These are phyloP conservation scores for Verticillium longisporum DNA, from an alignment of 2,329 filamentous ascomycete species.

Conservation along the genomic window DNA sequence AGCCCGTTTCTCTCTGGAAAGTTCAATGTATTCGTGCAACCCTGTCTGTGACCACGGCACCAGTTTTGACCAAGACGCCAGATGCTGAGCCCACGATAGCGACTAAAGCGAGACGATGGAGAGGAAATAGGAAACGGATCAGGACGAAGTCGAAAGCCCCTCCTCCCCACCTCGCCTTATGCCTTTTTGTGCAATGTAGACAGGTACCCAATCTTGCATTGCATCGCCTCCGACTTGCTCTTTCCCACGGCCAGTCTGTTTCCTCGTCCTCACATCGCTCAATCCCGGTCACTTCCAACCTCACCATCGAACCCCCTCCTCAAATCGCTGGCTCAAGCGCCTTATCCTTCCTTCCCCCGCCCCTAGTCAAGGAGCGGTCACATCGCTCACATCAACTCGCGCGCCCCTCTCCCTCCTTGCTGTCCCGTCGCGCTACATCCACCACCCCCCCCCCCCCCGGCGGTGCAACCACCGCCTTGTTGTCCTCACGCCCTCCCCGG, in stretches of 20 bases:
- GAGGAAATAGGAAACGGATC: not conserved
- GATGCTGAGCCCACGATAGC: too few species aligned
- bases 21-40: too few species aligned
- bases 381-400: not conserved
- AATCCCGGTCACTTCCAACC: not conserved
- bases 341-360: not conserved
- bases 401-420: not conserved
- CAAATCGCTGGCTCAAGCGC: not conserved
- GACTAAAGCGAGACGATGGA: not conserved
- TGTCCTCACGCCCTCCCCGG: not conserved
- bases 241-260: not conserved
- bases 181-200: not conserved
- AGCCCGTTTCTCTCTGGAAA: too few species aligned
- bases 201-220: not conserved
- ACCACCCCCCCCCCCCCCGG: not conserved
- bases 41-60: too few species aligned
- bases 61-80: too few species aligned
- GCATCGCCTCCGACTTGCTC: not conserved
- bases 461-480: not conserved
- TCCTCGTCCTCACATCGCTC: not conserved
- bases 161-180: not conserved
- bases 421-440: not conserved
- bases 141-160: not conserved
- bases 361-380: not conserved
- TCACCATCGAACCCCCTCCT: not conserved